Conservation (phyloP, 768 basidiomycete genomes). For the Suillus subalutaceus region DNA sequence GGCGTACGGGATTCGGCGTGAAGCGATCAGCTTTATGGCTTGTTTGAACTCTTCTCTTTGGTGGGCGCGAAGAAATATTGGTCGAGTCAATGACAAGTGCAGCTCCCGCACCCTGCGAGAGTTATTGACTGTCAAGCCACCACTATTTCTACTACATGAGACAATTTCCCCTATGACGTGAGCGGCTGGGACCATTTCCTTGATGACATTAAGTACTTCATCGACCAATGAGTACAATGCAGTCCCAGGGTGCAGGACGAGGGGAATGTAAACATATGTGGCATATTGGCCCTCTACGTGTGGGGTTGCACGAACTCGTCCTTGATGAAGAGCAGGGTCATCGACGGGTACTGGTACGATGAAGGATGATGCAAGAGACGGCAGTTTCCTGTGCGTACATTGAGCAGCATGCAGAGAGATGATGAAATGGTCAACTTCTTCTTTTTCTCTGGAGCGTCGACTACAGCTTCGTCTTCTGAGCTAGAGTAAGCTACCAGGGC, state of each 20-base stretch:
- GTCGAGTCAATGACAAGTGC: conserved; percentile 86
- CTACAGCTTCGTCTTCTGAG: conserved; percentile 45
- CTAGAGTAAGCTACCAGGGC: conserved; percentile 52
- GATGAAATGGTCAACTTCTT: conserved; percentile 39
- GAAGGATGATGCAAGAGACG: conserved; percentile 55
- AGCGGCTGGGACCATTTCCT: conserved; percentile 46
- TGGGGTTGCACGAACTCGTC: conserved; percentile 71
- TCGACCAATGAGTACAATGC: conserved; percentile 49
- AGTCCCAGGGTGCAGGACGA: conserved; percentile 48
- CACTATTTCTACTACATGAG: conserved; percentile 6
- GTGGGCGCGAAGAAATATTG: conserved; percentile 76
- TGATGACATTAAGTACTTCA: conserved; percentile 48
- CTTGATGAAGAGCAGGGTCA: conserved; percentile 82
- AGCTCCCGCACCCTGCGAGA: conserved; percentile 46
- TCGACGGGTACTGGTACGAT: conserved; percentile 56
- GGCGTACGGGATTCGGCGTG: conserved; percentile 47
- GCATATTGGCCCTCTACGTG: conserved; percentile 89
- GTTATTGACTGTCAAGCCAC: conserved; percentile 6
- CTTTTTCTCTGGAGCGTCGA: conserved; percentile 33
- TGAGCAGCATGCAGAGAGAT: conserved; percentile 10
- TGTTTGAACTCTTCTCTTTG: conserved; percentile 75
- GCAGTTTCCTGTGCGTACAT: conserved; percentile 55
- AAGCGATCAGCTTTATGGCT: conserved; percentile 58
- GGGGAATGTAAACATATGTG: conserved; percentile 73
- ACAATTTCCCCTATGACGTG: conserved; percentile 43